Conservation (phyloP, 257 asterid genomes). For the Craterostigma plantagineum region DNA sequence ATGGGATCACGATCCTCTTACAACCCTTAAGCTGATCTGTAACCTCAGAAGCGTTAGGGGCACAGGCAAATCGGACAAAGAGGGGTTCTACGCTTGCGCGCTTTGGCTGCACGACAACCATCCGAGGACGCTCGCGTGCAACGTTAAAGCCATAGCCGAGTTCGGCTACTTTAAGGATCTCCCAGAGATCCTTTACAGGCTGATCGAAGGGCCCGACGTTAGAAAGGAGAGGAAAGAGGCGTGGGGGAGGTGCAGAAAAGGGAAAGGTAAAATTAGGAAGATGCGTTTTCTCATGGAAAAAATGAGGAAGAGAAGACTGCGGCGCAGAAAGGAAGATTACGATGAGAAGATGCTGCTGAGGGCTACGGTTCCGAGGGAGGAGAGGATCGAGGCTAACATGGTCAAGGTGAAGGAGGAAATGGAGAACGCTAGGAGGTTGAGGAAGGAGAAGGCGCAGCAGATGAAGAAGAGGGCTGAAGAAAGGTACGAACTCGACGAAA, state of each 20-base stretch:
- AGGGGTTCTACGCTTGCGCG: conserved; percentile 20
- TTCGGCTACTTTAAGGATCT: conserved; percentile 29
- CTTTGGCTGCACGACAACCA: conserved; percentile 22
- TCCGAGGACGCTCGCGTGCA: conserved; percentile 22
- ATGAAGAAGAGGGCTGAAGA: conserved; percentile 22
- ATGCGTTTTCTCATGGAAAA: not conserved
- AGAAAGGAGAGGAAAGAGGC: not conserved
- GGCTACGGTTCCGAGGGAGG: conserved; percentile 12
- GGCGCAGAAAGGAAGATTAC: conserved; percentile 2
- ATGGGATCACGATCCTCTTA: conserved; percentile 18
- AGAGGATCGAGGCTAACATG: conserved; percentile 8
- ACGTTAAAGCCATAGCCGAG: conserved; percentile 11
- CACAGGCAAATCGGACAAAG: conserved; percentile 25
- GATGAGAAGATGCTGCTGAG: conserved; percentile 13
- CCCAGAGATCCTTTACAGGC: conserved; percentile 20
- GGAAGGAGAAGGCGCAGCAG: conserved; percentile 11
- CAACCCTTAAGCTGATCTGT: conserved; percentile 16
- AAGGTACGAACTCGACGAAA: conserved; percentile 16
- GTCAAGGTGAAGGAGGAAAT: conserved; percentile 12
- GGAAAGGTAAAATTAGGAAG: conserved; percentile 3
- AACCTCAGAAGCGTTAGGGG: conserved; percentile 28
- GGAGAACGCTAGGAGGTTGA: conserved; percentile 21
- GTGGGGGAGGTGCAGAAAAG: conserved; percentile 3
- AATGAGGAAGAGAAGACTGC: not conserved
- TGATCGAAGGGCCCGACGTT: conserved; percentile 17